These are phyloP conservation scores for Lipomyces sp. DNA, from an alignment of 805 yeast species.

Conservation along the genomic window DNA sequence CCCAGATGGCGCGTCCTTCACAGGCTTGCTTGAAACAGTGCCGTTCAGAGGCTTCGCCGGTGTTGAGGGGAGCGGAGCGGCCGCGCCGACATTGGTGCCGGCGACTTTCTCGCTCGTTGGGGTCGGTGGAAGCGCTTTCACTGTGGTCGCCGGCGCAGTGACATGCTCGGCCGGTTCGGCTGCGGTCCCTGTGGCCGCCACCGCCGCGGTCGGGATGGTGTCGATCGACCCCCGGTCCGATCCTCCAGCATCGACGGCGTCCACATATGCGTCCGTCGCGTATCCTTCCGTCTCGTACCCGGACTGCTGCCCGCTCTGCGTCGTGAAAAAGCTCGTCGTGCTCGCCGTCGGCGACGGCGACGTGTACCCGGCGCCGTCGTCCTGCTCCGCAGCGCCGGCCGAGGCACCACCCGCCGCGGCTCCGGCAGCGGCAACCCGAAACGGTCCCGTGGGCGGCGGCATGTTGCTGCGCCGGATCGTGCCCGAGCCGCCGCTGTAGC, in stretches of 20 bases:
- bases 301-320: constrained; percentile 1
- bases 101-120: too few relatives aligned
- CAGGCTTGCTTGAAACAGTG: background rate
- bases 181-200: constrained; percentile 1
- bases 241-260: constrained; percentile 7
- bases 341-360: constrained; percentile 26
- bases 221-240: constrained; percentile 8
- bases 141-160: too few relatives aligned
- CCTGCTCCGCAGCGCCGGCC: background rate
- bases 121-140: too few relatives aligned
- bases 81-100: constrained; percentile 1
- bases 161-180: too few relatives aligned
- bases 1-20: background rate
- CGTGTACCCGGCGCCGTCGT: background rate
- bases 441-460: constrained; percentile 13
- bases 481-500: background rate
- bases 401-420: constrained; percentile 1
- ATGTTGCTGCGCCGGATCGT: background rate
- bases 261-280: constrained; percentile 11
- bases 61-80: too few relatives aligned
- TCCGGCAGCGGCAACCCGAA: background rate
- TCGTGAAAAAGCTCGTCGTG: constrained; percentile 20
- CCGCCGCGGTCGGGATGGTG: constrained; percentile 15
- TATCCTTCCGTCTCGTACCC: constrained; percentile 16
- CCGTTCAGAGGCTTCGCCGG: too few relatives aligned